These are phyloP conservation scores for Cyberlindnera suaveolens DNA, from an alignment of 805 yeast species.

Conservation along the genomic window DNA sequence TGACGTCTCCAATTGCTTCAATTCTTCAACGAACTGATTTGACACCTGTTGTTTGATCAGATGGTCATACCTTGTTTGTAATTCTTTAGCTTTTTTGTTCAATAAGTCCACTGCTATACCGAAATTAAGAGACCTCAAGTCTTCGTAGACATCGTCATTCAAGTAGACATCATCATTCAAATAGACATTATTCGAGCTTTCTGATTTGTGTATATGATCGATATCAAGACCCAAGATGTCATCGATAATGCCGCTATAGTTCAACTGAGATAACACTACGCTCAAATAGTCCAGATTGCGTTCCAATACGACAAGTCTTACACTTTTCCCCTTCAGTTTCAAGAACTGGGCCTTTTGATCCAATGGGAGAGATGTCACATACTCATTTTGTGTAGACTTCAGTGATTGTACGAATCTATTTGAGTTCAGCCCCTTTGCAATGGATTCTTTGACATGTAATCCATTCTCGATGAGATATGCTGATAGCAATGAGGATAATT, in stretches of 20 bases:
- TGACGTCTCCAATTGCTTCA: constrained; percentile 58
- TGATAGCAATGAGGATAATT: constrained; percentile 35
- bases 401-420: constrained; percentile 35
- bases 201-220: no score
- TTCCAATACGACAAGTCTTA: constrained; percentile 76
- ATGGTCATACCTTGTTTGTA: constrained; percentile 64
- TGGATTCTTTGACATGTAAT: constrained; percentile 39
- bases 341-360: neutral
- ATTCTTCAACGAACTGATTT: constrained; percentile 59
- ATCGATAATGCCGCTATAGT: constrained; percentile 77
- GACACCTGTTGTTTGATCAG: constrained; percentile 27
- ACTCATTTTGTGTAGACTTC: neutral
- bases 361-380: neutral
- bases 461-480: constrained; percentile 39
- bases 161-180: constrained; percentile 23
- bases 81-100: constrained; percentile 60
- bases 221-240: constrained; percentile 53
- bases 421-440: constrained; percentile 56
- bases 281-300: constrained; percentile 70
- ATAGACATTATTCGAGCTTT: constrained; percentile 24
- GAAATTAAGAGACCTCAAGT: constrained; percentile 56
- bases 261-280: constrained; percentile 67
- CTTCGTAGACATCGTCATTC: constrained; percentile 22
- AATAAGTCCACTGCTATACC: constrained; percentile 71
- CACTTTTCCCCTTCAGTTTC: constrained; percentile 31